These are phyloP conservation scores for Bassia scoparia DNA, from an alignment of 148 eudicot genomes.

Conservation along the genomic window DNA sequence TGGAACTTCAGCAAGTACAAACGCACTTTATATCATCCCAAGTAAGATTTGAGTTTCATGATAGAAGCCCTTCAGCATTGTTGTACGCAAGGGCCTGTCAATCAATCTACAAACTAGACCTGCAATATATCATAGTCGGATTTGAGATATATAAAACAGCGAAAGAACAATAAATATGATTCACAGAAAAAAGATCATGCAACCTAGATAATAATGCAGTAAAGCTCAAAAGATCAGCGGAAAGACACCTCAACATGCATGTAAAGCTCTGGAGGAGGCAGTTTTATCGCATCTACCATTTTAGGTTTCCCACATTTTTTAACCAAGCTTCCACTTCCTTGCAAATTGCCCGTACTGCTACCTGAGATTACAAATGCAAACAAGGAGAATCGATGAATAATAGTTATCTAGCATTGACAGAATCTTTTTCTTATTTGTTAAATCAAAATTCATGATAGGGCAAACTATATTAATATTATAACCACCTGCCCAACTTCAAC, in stretches of 20 bases:
- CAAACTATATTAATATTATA: conserved; percentile 32
- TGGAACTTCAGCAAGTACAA: too few relatives aligned
- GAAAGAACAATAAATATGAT: too few relatives aligned
- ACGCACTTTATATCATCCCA: too few relatives aligned
- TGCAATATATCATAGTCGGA: too few relatives aligned
- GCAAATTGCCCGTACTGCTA: conserved; percentile 78
- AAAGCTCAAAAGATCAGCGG: too few relatives aligned
- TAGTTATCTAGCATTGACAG: background rate
- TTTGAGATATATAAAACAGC: too few relatives aligned
- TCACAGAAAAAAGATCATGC: too few relatives aligned
- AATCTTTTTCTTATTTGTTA: background rate
- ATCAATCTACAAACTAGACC: too few relatives aligned
- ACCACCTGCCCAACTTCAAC: conserved; percentile 98
- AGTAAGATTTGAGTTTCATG: too few relatives aligned
- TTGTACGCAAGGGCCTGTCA: too few relatives aligned
- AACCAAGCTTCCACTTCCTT: conserved; percentile 72
- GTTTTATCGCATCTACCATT: conserved; percentile 85
- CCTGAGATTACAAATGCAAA: conserved; percentile 37
- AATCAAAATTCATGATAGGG: background rate
- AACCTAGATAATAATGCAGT: too few relatives aligned
- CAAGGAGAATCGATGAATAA: background rate
- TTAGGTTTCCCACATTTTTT: conserved; percentile 85
- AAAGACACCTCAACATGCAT: conserved; percentile 85
- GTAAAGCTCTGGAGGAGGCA: conserved; percentile 89
- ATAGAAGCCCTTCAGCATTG: too few relatives aligned